These are phyloP conservation scores for Ascomycota sp. DNA, from an alignment of 2,329 filamentous ascomycete species.

Conservation along the genomic window DNA sequence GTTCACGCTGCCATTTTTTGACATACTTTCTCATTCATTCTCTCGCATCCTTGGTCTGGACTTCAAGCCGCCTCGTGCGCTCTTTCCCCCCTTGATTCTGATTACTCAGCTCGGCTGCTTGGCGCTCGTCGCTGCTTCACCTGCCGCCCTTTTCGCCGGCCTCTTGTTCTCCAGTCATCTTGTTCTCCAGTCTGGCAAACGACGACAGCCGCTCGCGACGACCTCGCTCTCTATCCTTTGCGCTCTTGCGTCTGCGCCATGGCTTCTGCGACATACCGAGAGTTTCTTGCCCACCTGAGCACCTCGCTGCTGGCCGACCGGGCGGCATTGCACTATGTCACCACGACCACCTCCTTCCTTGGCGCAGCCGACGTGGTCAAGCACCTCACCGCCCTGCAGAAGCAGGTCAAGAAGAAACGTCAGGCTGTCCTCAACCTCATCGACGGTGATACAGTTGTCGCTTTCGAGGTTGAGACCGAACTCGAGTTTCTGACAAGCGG, in stretches of 20 bases:
- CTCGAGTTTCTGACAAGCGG: constrained; percentile 67
- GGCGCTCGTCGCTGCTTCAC: too few species aligned
- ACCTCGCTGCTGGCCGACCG: constrained; percentile 40
- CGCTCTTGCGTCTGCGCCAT: constrained; percentile 10
- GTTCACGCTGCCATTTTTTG: too few species aligned
- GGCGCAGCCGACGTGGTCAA: constrained; percentile 61
- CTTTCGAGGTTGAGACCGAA: constrained; percentile 67
- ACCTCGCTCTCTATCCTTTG: too few species aligned
- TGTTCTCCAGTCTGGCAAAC: too few species aligned
- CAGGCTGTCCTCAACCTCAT: constrained; percentile 57
- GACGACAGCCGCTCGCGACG: too few species aligned
- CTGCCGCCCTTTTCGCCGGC: too few species aligned
- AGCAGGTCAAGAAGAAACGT: constrained; percentile 64
- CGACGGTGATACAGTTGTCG: constrained; percentile 50
- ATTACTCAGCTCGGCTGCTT: too few species aligned
- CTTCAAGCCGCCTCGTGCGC: too few species aligned
- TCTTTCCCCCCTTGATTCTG: too few species aligned
- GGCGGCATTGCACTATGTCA: constrained; percentile 69
- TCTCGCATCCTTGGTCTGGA: too few species aligned
- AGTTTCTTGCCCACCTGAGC: constrained; percentile 49
- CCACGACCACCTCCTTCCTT: constrained; percentile 57
- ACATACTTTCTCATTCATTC: too few species aligned
- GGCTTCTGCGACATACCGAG: constrained; percentile 37
- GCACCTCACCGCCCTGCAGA: constrained; percentile 52
- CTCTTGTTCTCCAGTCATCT: too few species aligned